A percentile compares a stretch with the other conserved stretches of the same genome.
These are phyloP conservation scores for Helenozyma baotianmanensis DNA, from an alignment of 805 yeast genomes.

Conservation along the genomic window DNA sequence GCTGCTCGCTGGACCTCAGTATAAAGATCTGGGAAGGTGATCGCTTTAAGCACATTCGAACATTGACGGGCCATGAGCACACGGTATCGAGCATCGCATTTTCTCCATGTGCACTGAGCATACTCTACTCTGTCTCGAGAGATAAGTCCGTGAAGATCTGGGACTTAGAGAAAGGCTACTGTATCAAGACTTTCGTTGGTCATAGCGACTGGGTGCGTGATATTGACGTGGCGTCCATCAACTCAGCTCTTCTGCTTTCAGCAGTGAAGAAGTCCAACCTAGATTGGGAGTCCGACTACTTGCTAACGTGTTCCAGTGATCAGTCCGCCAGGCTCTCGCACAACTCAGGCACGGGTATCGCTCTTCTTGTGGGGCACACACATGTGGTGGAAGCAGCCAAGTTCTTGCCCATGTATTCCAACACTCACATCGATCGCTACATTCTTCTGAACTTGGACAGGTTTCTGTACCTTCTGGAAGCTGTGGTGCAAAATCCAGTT, in stretches of 20 bases:
- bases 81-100: conserved; percentile 65
- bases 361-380: conserved; percentile 67
- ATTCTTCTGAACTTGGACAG: conserved; percentile 27
- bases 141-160: conserved; percentile 59
- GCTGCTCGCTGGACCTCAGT: conserved; percentile 49
- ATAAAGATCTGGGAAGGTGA: conserved; percentile 72
- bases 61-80: conserved; percentile 84
- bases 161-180: conserved; percentile 67
- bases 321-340: conserved; percentile 67
- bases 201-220: conserved; percentile 89
- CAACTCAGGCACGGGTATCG: conserved; percentile 61
- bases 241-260: conserved; percentile 12
- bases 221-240: conserved; percentile 39
- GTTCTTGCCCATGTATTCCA: conserved; percentile 56
- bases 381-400: conserved; percentile 77
- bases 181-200: conserved; percentile 61
- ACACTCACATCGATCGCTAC: conserved; percentile 44
- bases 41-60: conserved; percentile 47
- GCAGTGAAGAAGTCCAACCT: conserved; percentile 4
- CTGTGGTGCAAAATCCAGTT: conserved; percentile 22
- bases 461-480: conserved; percentile 30
- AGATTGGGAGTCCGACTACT: conserved; percentile 45
- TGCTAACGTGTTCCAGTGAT: conserved; percentile 76
- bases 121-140: conserved; percentile 58
- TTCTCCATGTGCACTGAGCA: conserved; percentile 41